Base-by-base conservation (phyloP, 2,329 filamentous ascomycete species). In the Magnaporthiopsis rhizophila region DNA sequence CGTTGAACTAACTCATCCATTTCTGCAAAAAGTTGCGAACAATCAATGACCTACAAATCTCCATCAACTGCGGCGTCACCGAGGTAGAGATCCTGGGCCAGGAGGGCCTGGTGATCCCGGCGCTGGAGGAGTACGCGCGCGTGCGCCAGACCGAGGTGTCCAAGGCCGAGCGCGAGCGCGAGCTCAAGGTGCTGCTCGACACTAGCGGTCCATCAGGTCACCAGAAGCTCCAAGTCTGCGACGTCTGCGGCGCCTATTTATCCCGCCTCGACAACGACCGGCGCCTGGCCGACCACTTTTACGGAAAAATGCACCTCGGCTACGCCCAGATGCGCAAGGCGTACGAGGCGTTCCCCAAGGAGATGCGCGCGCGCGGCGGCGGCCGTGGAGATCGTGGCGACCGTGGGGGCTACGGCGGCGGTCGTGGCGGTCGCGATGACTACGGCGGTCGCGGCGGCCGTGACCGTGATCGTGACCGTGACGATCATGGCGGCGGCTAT, bases 261-360 rank as follows among this genome's bases (percentile, higher is more conserved):
- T 92, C 88, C 67, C 81, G 95, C 28, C 83, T 99, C 38, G 95
- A 99, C 74, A 99, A 99, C 73, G 95, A 99, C 75, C 86, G 95
- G 50, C 85, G 95, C 36, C 76, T 99, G 73, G 95, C 95, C 26
- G 95, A 99, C 74, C 95, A 99, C 76, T 99, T 99, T 74, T 98
- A 97, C 76, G 95, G 95, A 28, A 99, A 99, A 82, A 99, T 99
- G 95, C 95, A 99, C 74, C 79, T 99, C 65, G 95, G 95, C 0
- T 99, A 98, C 74, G 95, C 95, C 21, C 91, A 97, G 78, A 99
- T 99, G 95, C 87, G 95, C 71, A 96, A 95, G 82, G 95, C 92
- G 3, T 92, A 86, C 72, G 92, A 97, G 64, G 80, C 85, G n/a
- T 86, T 99, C 67, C 89, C 89, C 62, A 92, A 92, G 76, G 92